These are phyloP conservation scores for Suillus subluteus DNA, from an alignment of 768 basidiomycete species.

Conservation along the genomic window DNA sequence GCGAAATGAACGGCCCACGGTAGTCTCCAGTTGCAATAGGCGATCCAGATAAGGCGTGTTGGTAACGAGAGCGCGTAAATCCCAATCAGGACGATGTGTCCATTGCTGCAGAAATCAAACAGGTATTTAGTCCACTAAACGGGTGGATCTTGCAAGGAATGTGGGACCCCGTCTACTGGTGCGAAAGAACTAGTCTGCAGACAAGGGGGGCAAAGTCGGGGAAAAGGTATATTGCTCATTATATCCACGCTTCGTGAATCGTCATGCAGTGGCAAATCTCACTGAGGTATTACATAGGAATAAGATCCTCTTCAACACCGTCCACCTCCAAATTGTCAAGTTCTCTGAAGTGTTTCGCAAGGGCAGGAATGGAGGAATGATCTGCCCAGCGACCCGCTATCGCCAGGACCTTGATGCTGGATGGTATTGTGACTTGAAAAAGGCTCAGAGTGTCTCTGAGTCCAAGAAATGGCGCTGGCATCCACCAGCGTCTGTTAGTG, in stretches of 20 bases:
- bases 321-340: not conserved
- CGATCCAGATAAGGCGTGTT: not conserved
- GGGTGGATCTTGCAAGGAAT: not conserved
- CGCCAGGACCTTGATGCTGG: constrained; percentile 16
- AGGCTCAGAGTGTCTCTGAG: not conserved
- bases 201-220: not conserved
- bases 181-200: not conserved
- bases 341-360: constrained; percentile 17
- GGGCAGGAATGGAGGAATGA: constrained; percentile 15
- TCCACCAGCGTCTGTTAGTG: constrained; percentile 3
- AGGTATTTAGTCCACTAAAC: not conserved
- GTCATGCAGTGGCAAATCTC: not conserved
- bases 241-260: not conserved
- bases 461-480: not conserved
- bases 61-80: too few relatives aligned
- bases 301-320: not conserved
- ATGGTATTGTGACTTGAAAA: constrained; percentile 2
- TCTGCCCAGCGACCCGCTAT: constrained; percentile 34
- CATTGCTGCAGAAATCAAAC: not conserved
- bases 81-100: not conserved
- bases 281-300: not conserved
- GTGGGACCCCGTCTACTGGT: not conserved
- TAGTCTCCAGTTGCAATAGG: not conserved
- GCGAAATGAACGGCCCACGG: not conserved
- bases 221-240: not conserved